Conservation (phyloP, 495 filamentous ascomycete genomes). For the Hypoxylon perforatum region DNA sequence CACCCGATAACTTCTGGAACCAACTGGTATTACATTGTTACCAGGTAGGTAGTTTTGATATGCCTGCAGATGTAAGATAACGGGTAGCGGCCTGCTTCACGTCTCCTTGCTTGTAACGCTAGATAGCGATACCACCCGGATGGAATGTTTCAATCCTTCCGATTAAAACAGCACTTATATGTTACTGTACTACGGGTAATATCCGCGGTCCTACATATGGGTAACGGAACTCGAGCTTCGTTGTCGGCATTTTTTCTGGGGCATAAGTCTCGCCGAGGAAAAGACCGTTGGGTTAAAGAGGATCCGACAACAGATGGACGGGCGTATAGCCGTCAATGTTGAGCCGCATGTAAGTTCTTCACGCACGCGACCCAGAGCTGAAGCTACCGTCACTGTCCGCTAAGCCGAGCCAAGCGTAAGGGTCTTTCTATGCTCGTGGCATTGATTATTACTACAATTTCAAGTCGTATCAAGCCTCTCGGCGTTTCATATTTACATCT, state of each 20-base stretch:
- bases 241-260: background rate
- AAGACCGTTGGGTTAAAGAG: too few species aligned
- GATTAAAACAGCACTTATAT: slow-evolving; percentile 1
- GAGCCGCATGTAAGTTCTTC: slow-evolving; percentile 20
- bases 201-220: slow-evolving; percentile 2
- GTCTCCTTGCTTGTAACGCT: background rate
- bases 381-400: too few species aligned
- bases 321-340: too few species aligned
- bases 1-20: slow-evolving; percentile 1
- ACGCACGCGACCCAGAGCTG: slow-evolving; percentile 16
- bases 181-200: slow-evolving; percentile 19
- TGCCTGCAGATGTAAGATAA: slow-evolving; percentile 12
- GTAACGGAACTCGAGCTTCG: background rate
- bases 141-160: background rate
- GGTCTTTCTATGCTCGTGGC: too few species aligned
- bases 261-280: too few species aligned
- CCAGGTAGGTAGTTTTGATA: too few species aligned
- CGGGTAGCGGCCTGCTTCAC: background rate
- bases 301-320: too few species aligned
- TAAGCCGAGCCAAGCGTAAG: too few species aligned
- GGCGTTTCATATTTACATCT: too few species aligned
- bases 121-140: slow-evolving; percentile 1
- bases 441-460: too few species aligned
- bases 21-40: background rate
- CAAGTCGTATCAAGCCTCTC: too few species aligned